phyloP scores from a whole-genome alignment of 2,329 filamentous ascomycete genomes.

The Onygenales sp. region DNA sequence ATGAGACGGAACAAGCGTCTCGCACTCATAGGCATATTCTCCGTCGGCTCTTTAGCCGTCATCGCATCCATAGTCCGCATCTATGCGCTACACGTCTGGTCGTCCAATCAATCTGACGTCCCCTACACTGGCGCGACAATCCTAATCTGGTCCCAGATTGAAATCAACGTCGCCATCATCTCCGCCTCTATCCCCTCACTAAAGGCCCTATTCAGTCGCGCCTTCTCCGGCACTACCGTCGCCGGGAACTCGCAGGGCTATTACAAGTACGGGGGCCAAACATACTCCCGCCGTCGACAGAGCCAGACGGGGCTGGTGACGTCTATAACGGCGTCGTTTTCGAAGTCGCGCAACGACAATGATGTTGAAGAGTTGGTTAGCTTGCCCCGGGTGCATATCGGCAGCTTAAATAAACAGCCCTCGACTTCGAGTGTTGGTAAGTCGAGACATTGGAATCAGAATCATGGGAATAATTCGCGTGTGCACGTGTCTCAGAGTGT shows the following conservation, averaged over 20 bases:
- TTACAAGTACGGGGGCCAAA: background rate
- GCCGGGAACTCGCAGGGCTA: background rate
- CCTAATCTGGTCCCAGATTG: slow-evolving; percentile 16
- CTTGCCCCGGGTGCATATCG: background rate
- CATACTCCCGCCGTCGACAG: background rate
- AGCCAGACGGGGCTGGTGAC: background rate
- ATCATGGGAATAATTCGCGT: background rate
- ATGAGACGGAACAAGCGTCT: slow-evolving; percentile 25
- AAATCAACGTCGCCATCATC: slow-evolving; percentile 16
- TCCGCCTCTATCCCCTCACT: slow-evolving; percentile 16
- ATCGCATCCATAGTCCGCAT: slow-evolving; percentile 19
- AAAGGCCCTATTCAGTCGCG: slow-evolving; percentile 14
- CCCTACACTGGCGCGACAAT: slow-evolving; percentile 2
- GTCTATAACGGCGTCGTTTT: background rate
- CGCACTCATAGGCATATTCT: slow-evolving; percentile 24
- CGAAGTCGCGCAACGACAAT: background rate
- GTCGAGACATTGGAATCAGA: background rate
- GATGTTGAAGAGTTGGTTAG: background rate
- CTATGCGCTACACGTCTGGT: slow-evolving; percentile 13
- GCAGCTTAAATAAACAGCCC: background rate
- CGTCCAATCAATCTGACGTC: background rate
- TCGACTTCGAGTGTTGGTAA: background rate
- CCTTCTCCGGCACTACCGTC: background rate
- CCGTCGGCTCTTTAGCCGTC: slow-evolving; percentile 14
- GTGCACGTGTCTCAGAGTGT: background rate